Percentiles rank a stretch among this genome's conserved stretches.
These are phyloP conservation scores for Vaucheria bursata DNA, from an alignment of 352 stramenopile genomes.

Conservation along the genomic window DNA sequence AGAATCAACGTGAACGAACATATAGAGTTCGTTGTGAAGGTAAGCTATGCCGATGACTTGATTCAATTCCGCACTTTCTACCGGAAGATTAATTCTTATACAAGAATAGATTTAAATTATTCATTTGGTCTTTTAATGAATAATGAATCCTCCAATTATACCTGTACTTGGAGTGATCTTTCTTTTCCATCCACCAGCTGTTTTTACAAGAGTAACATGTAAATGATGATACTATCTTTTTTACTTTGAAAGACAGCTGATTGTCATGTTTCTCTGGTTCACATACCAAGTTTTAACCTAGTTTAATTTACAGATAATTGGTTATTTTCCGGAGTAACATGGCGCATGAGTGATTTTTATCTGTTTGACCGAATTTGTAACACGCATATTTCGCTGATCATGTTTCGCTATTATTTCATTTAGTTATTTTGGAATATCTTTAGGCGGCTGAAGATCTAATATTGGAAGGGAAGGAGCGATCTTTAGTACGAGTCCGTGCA, in stretches of 20 bases:
- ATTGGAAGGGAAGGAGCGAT: slow-evolving; percentile 40
- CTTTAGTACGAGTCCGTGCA: slow-evolving; percentile 28
- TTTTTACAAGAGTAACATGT: neutral
- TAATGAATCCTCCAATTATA: neutral
- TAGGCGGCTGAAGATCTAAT: slow-evolving; percentile 44
- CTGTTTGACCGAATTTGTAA: neutral
- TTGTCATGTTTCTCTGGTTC: no score
- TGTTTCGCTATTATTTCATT: neutral
- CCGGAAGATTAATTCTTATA: neutral
- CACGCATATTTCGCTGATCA: neutral
- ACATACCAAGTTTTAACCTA: neutral
- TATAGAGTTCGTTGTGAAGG: slow-evolving; percentile 3
- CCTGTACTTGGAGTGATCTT: neutral
- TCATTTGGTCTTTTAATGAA: neutral
- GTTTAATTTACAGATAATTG: neutral
- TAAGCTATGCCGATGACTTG: neutral
- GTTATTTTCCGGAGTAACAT: no score
- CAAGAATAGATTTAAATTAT: neutral
- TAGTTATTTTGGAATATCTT: neutral
- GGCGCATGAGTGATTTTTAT: neutral
- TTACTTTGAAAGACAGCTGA: no score
- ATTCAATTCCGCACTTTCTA: neutral
- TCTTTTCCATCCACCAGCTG: neutral
- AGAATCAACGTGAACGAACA: neutral
- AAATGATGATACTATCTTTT: no score